phyloP scores from a whole-genome alignment of 1,284 basidiomycete species.

The Exobasidium rhododendri region DNA sequence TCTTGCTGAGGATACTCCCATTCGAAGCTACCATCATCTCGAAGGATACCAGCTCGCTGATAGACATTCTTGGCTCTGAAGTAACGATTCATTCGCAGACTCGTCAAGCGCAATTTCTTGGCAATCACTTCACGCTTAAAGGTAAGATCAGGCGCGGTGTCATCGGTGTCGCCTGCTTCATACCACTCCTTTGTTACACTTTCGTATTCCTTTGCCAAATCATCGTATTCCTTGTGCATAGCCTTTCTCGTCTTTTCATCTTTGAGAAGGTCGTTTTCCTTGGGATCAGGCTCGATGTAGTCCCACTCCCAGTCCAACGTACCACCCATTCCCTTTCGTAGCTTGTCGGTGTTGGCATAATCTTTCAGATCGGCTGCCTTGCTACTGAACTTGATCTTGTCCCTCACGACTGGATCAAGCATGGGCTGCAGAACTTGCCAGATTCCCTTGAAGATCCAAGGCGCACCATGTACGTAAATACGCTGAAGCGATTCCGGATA shows the following conservation, averaged over 20 bases:
- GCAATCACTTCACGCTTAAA: slow-evolving; percentile 43
- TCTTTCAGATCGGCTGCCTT: slow-evolving; percentile 49
- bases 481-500: slow-evolving; percentile 54
- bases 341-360: slow-evolving; percentile 39
- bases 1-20: slow-evolving; percentile 52
- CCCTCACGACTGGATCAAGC: slow-evolving; percentile 52
- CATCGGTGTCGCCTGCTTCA: slow-evolving; percentile 28
- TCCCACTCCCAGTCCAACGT: slow-evolving; percentile 55
- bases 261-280: slow-evolving; percentile 49
- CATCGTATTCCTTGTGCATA: slow-evolving; percentile 42
- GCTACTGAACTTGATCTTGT: slow-evolving; percentile 54
- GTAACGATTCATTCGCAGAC: slow-evolving; percentile 48
- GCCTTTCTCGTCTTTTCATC: slow-evolving; percentile 43
- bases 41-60: slow-evolving; percentile 46
- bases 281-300: slow-evolving; percentile 50
- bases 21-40: slow-evolving; percentile 39
- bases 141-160: slow-evolving; percentile 30
- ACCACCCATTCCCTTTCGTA: slow-evolving; percentile 53
- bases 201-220: slow-evolving; percentile 44
- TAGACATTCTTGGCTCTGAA: slow-evolving; percentile 48
- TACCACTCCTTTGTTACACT: slow-evolving; percentile 46
- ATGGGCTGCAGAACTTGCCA: slow-evolving; percentile 53
- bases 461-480: slow-evolving; percentile 53
- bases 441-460: slow-evolving; percentile 55
- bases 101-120: slow-evolving; percentile 51